phyloP scores from a whole-genome alignment of 176 grass and related monocot genomes.

The Hordeum vulgare region DNA sequence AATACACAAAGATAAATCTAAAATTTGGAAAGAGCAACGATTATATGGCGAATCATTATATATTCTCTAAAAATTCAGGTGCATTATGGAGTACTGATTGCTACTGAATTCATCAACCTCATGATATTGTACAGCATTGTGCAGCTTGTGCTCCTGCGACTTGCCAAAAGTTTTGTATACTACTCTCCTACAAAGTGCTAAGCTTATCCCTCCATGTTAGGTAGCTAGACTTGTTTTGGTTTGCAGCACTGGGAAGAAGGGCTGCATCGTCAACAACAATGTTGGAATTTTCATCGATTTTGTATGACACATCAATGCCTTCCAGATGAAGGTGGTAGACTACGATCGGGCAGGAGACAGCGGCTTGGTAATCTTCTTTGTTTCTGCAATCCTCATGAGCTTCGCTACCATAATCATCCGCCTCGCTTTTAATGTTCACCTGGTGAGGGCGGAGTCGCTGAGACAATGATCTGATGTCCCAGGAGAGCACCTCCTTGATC shows the following conservation, averaged over 20 bases:
- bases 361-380: background rate
- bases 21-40: background rate
- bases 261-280: constrained; percentile 49
- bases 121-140: background rate
- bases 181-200: background rate
- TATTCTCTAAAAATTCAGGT: background rate
- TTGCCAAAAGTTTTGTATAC: background rate
- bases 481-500: constrained; percentile 71
- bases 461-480: constrained; percentile 88
- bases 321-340: constrained; percentile 75
- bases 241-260: constrained; percentile 13
- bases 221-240: constrained; percentile 24
- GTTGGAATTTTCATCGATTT: constrained; percentile 43
- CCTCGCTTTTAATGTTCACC: constrained; percentile 1
- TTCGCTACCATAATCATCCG: background rate
- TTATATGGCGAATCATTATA: background rate
- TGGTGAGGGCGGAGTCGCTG: constrained; percentile 61
- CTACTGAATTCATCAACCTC: background rate
- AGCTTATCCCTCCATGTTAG: constrained; percentile 35
- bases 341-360: background rate
- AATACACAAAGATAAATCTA: background rate
- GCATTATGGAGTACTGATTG: background rate
- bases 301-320: constrained; percentile 84
- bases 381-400: background rate
- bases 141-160: background rate